Evolutionary conservation across 2,329 filamentous ascomycete species (phyloP).

Genomic region (Penicillium vulpinum): DNA sequence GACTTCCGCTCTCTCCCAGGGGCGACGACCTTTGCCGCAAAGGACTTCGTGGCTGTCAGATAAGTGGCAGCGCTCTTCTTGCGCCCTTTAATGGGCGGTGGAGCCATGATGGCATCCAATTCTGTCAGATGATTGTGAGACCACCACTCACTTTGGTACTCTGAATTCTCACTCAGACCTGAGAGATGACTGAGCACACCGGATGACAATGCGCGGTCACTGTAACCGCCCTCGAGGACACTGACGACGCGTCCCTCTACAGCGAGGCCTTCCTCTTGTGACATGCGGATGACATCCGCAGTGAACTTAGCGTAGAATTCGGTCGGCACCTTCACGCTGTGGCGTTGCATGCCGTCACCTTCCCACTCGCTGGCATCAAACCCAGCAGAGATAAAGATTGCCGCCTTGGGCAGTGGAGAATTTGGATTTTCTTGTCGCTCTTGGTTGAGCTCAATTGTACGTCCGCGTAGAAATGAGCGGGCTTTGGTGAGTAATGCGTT

Average conservation of each 20-base stretch:
- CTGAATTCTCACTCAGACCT: constrained; percentile 63
- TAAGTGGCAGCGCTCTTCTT: constrained; percentile 67
- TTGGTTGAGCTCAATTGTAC: constrained; percentile 65
- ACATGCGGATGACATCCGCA: constrained; percentile 76
- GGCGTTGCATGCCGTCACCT: constrained; percentile 86
- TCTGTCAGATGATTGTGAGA: constrained; percentile 63
- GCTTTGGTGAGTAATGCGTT: constrained; percentile 75
- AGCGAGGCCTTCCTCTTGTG: constrained; percentile 73
- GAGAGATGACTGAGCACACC: constrained; percentile 88
- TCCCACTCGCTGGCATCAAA: constrained; percentile 98
- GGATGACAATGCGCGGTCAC: constrained; percentile 82
- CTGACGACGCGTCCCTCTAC: constrained; percentile 87
- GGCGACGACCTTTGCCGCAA: constrained; percentile 74
- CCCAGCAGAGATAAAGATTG: constrained; percentile 91
- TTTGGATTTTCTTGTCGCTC: constrained; percentile 53
- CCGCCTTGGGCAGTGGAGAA: constrained; percentile 70
- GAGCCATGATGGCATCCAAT: constrained; percentile 61
- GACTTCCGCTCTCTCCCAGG: constrained; percentile 58
- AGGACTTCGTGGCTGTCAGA: constrained; percentile 84
- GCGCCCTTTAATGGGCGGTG: constrained; percentile 55
- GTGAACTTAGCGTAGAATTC: constrained; percentile 94
- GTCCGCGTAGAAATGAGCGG: constrained; percentile 69
- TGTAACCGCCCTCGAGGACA: constrained; percentile 94
- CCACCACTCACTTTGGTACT: constrained; percentile 74
- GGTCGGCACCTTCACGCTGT: constrained; percentile 93